These are phyloP conservation scores for Leptoxyphium fumago DNA, from an alignment of 2,329 filamentous ascomycete genomes.

Conservation along the genomic window DNA sequence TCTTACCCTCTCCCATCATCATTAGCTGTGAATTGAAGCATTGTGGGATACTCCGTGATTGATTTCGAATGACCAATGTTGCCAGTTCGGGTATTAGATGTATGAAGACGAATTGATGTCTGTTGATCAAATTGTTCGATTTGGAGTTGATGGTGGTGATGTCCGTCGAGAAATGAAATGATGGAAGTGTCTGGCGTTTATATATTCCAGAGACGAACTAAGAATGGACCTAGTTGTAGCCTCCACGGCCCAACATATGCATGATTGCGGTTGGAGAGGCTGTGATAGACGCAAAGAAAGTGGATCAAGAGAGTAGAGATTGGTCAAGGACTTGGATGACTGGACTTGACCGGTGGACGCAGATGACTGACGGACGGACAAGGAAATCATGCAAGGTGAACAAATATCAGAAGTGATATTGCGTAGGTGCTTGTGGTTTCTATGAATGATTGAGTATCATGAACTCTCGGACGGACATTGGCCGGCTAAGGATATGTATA, in stretches of 20 bases:
- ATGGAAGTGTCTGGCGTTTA: neutral
- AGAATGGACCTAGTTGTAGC: slow-evolving; percentile 24
- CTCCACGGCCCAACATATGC: slow-evolving; percentile 20
- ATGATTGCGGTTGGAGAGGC: slow-evolving; percentile 12
- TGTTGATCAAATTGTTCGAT: neutral
- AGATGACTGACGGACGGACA: slow-evolving; percentile 1
- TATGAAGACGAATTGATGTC: neutral
- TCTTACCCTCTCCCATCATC: slow-evolving; percentile 18
- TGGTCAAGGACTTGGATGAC: slow-evolving; percentile 1
- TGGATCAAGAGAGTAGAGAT: slow-evolving; percentile 4
- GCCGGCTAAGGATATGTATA: too few relatives aligned
- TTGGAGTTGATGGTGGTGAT: slow-evolving; percentile 1
- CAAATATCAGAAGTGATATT: slow-evolving; percentile 1
- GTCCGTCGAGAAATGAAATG: slow-evolving; percentile 1
- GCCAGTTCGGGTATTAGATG: neutral
- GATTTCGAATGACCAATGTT: neutral
- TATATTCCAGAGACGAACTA: too few relatives aligned
- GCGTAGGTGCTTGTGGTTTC: neutral
- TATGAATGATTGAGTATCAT: too few relatives aligned
- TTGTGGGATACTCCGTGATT: slow-evolving; percentile 3
- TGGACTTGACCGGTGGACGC: neutral
- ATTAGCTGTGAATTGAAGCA: slow-evolving; percentile 1
- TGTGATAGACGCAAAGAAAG: slow-evolving; percentile 8
- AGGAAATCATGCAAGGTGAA: slow-evolving; percentile 1
- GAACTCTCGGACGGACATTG: too few relatives aligned